Evolutionary conservation across 495 filamentous ascomycete species (phyloP).

Genomic region (Penicillium malachiteum): DNA sequence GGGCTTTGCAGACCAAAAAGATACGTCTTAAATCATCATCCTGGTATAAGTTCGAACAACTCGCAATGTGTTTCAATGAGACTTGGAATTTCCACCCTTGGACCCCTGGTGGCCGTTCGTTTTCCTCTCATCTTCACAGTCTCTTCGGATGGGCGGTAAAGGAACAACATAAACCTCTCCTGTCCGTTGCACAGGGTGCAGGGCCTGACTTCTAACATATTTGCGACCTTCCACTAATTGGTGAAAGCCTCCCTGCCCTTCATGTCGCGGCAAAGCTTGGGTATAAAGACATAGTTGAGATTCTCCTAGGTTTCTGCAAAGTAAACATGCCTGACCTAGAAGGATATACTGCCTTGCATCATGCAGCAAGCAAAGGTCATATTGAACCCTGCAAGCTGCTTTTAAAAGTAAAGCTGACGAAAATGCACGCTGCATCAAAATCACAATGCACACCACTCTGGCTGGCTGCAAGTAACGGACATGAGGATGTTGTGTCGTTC

Average conservation of each 20-base stretch:
- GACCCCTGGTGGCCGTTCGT: constrained; percentile 19
- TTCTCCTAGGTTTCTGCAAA: not conserved
- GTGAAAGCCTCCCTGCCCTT: constrained; percentile 17
- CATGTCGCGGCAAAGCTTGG: constrained; percentile 18
- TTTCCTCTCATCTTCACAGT: constrained; percentile 19
- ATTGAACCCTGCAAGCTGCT: not conserved
- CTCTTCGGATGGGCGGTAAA: constrained; percentile 26
- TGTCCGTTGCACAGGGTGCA: constrained; percentile 5
- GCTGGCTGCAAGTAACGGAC: not conserved
- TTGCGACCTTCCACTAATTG: constrained; percentile 17
- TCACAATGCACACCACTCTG: not conserved
- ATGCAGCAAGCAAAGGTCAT: not conserved
- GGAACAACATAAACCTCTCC: constrained; percentile 18
- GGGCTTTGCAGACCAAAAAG: not conserved
- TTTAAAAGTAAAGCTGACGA: not conserved
- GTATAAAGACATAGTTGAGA: constrained; percentile 1
- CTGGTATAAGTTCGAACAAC: constrained; percentile 14
- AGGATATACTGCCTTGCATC: not conserved
- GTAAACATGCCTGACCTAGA: not conserved
- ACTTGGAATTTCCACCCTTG: constrained; percentile 28
- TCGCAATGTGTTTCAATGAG: constrained; percentile 20
- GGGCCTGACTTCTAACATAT: not conserved
- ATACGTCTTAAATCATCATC: constrained; percentile 5
- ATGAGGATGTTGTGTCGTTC: not conserved
- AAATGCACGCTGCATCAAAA: not conserved